Percentiles rank a stretch among this genome's conserved stretches.
Conservation (phyloP, 768 basidiomycete species). For the Sutorius australiensis region DNA sequence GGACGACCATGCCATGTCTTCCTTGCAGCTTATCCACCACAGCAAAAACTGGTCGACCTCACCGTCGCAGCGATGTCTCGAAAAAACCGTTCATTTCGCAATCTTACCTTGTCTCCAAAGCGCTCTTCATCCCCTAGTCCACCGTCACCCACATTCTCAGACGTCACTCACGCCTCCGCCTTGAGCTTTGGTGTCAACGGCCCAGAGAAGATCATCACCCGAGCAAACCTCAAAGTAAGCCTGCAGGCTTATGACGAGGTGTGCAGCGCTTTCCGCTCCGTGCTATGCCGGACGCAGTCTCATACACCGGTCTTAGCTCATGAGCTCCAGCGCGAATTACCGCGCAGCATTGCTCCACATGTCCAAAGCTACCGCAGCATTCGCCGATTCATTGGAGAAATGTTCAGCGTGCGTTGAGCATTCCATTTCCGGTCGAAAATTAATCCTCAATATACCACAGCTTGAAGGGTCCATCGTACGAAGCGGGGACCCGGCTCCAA, state of each 20-base stretch:
- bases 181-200: conserved; percentile 74
- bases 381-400: conserved; percentile 82
- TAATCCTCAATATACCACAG: conserved; percentile 33
- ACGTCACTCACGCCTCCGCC: conserved; percentile 71
- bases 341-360: conserved; percentile 75
- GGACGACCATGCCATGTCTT: conserved; percentile 7
- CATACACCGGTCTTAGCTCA: conserved; percentile 51
- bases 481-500: conserved; percentile 76
- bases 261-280: conserved; percentile 4
- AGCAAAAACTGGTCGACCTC: conserved; percentile 11
- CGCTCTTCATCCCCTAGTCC: conserved; percentile 51
- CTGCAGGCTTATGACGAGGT: conserved; percentile 81
- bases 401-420: conserved; percentile 65
- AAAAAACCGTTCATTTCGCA: conserved; percentile 53
- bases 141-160: conserved; percentile 83
- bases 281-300: conserved; percentile 3
- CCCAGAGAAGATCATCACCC: conserved; percentile 78
- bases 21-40: conserved; percentile 14
- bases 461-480: conserved; percentile 75
- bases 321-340: conserved; percentile 74
- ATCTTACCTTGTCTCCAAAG: conserved; percentile 45
- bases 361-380: conserved; percentile 77
- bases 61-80: conserved; percentile 40
- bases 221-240: conserved; percentile 72
- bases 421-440: neutral